Evolutionary conservation across 805 yeast species (phyloP).

Genomic region (Starmerella powellii): DNA sequence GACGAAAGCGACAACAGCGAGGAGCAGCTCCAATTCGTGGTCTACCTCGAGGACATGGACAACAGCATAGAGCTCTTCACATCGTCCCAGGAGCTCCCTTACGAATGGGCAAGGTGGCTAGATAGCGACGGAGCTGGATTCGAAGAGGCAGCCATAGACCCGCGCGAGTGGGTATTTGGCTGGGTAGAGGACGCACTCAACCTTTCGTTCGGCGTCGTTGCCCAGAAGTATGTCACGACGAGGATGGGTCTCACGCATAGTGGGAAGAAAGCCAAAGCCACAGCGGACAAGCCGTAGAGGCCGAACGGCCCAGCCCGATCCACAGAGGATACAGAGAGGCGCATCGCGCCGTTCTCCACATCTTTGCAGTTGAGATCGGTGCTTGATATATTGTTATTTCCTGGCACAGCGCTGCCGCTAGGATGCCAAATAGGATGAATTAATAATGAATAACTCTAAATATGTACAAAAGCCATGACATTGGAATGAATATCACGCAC

Average conservation of each 20-base stretch:
- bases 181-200: slow-evolving; percentile 74
- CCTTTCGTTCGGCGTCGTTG: slow-evolving; percentile 70
- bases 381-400: too few relatives aligned
- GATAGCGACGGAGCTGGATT: slow-evolving; percentile 32
- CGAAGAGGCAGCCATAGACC: slow-evolving; percentile 46
- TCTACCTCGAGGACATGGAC: slow-evolving; percentile 64
- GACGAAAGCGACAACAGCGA: slow-evolving; percentile 4
- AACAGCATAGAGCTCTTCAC: slow-evolving; percentile 63
- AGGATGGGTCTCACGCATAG: slow-evolving; percentile 54
- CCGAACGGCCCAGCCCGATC: too few relatives aligned
- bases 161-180: slow-evolving; percentile 68
- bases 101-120: slow-evolving; percentile 91
- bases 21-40: slow-evolving; percentile 54
- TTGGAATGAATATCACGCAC: too few relatives aligned
- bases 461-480: too few relatives aligned
- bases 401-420: too few relatives aligned
- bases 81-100: slow-evolving; percentile 81
- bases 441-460: too few relatives aligned
- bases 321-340: too few relatives aligned
- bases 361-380: too few relatives aligned
- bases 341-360: too few relatives aligned
- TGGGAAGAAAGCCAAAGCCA: background rate
- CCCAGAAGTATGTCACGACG: slow-evolving; percentile 80
- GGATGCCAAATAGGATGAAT: too few relatives aligned
- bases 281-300: too few relatives aligned